Base-by-base conservation (phyloP, 306 rosid genomes). In the Cucumis cinereus region DNA sequence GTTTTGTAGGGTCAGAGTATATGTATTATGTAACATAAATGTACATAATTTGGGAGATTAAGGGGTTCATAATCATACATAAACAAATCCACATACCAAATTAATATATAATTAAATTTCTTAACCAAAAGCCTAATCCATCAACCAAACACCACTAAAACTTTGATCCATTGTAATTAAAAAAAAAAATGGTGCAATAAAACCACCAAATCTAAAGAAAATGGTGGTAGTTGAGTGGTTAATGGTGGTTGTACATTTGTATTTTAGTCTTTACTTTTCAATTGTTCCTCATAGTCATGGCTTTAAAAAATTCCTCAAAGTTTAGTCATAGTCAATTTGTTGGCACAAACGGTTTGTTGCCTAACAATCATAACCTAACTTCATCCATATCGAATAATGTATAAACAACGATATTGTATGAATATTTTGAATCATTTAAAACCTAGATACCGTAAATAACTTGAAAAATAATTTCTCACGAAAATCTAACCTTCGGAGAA, bases 221-320 rank as follows among this genome's bases (percentile, higher is more conserved):
- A 58, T 74, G 78, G 20, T 40, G 80, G 86, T 78, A 4, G 86
- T 58, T 41, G 47, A 85, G 87, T 60, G 82, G 84, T 82, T 81
- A 73, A 82, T 50, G 81, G 73, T 33, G 75, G 75, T 43, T 45
- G 49, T 19, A 19, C 22, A 38, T 61, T 61, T 15, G 68, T 61
- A 26, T 61, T 9, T 3, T 28, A 26, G 20, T 40, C 68, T 59
- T 26, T 59, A 61, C 41, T 61, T 14, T 28, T 4, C 16, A 36
- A 16, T 33, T 10, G 23, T 38, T 63, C 8, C 26, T n/a, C n/a
- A n/a, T n/a, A n/a, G n/a, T 66, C 15, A 13, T 38, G 50, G 73
- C 10, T 36, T 35, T 35, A 35, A 33, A 63, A 63, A n/a, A 63
- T 0, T n/a, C 52, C 47, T 17, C 49, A 13, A 67, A 41, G n/a